Evolutionary conservation across 352 stramenopile genomes (phyloP), one percentile per base, ranked within the genome.

Genomic region (Blastocystis sp.): DNA sequence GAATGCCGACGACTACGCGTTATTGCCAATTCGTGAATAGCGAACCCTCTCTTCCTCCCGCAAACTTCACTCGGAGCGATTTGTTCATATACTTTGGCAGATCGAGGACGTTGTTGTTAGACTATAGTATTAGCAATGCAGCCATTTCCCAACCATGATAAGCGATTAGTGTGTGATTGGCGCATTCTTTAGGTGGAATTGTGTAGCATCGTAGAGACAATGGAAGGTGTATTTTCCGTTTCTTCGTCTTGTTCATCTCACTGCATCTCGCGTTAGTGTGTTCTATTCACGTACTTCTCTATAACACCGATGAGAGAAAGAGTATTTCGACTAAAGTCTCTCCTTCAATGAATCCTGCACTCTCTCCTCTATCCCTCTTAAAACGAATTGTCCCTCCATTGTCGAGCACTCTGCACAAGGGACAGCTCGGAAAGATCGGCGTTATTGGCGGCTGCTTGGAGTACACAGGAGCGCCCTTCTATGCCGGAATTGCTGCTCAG

Each of bases 381-480:
- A 81, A 60, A 59, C n/a, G 45, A 53, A 81, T 81, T 41, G 43
- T 81, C 38, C 71, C 71, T 5, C 23, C 38, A 53, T 59, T 81
- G 28, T 52, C 71, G 2, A 64, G 45, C 43, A 43, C 19, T 7
- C 52, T 64, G 1, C 71, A 81, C 5, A 81, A 81, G n/a, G 71
- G 71, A 62, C 93, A 93, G 62, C 90, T 90, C 23, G 93, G 93
- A 60, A 90, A 92, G 52, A 91, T 98, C 28, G 96, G 93, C 21
- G 91, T 98, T 59, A 90, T 98, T 14, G 96, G 96, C 34, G 96
- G 96, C n/a, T 98, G 93, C 11, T 92, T 95, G 84, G 95, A 96
- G 89, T 98, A 98, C 91, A 98, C 96, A 10, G 96, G 96, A 43
- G 96, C 96, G 52, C 96, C 96, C 0, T 98, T 95, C 89, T 98